Conservation (phyloP, 1,139 yeast genomes). For the Saccharomyces hybrid region DNA sequence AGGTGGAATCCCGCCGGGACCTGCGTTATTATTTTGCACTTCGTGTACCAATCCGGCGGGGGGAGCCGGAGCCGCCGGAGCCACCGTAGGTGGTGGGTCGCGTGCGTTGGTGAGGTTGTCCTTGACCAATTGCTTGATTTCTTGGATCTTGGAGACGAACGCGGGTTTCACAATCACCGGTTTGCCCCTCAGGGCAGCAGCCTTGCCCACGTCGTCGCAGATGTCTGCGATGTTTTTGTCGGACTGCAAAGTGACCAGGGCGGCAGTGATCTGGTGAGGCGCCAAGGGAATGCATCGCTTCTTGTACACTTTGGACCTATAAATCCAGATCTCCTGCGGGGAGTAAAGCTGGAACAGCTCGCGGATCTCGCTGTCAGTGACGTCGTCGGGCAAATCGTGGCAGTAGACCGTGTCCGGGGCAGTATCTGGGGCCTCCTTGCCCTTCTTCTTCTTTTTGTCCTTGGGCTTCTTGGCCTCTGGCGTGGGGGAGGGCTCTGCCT, state of each 20-base stretch:
- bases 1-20: neutral
- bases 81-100: constrained; percentile 3
- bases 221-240: constrained; percentile 41
- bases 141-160: constrained; percentile 37
- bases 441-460: neutral
- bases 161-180: constrained; percentile 38
- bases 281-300: constrained; percentile 27
- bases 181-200: constrained; percentile 1
- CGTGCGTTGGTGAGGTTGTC: constrained; percentile 4
- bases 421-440: neutral
- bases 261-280: constrained; percentile 37
- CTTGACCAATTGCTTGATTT: constrained; percentile 36
- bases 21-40: neutral
- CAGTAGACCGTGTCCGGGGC: constrained; percentile 45
- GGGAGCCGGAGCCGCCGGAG: constrained; percentile 3
- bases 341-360: constrained; percentile 39
- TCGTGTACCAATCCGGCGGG: neutral
- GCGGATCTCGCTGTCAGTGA: constrained; percentile 39
- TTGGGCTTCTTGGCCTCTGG: constrained; percentile 1
- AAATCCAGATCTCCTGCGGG: constrained; percentile 44
- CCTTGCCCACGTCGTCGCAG: constrained; percentile 30
- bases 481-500: constrained; percentile 26
- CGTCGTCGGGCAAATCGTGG: constrained; percentile 38
- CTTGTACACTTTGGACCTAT: constrained; percentile 33
- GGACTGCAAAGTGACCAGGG: constrained; percentile 46